Percentiles rank a stretch among this genome's conserved stretches.
Evolutionary conservation across 2,329 filamentous ascomycete species (phyloP).

Genomic region (Pyrenochaeta sp.): DNA sequence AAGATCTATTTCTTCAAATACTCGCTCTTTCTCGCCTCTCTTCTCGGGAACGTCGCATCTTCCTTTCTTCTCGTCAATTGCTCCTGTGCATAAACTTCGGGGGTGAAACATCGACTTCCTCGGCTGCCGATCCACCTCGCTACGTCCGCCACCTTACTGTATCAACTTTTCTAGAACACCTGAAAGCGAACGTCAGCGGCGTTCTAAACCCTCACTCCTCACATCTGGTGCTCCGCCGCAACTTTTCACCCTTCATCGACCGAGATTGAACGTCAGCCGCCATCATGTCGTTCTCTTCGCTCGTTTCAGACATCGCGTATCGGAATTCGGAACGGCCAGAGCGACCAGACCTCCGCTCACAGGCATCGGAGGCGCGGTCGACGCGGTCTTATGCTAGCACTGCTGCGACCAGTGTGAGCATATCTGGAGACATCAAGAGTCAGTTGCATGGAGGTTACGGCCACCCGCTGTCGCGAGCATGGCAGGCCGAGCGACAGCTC

Average conservation of each 20-base stretch:
- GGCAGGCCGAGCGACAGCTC: constrained; percentile 62
- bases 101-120: constrained; percentile 12
- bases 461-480: constrained; percentile 60
- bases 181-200: constrained; percentile 6
- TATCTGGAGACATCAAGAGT: constrained; percentile 60
- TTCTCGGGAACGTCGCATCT: background rate
- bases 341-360: constrained; percentile 54
- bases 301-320: constrained; percentile 61
- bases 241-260: constrained; percentile 1
- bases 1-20: background rate
- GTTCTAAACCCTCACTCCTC: background rate
- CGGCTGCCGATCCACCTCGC: constrained; percentile 15
- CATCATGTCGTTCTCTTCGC: constrained; percentile 61
- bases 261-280: background rate
- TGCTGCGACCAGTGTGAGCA: constrained; percentile 62
- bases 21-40: background rate
- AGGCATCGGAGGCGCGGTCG: constrained; percentile 57
- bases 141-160: constrained; percentile 16
- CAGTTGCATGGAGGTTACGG: constrained; percentile 63
- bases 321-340: constrained; percentile 51
- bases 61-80: background rate
- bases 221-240: background rate
- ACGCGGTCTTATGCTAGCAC: constrained; percentile 61
- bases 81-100: background rate
- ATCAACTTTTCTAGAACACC: constrained; percentile 8